Base-by-base conservation (phyloP, 2,329 filamentous ascomycete genomes). In the Penicillium sp. region DNA sequence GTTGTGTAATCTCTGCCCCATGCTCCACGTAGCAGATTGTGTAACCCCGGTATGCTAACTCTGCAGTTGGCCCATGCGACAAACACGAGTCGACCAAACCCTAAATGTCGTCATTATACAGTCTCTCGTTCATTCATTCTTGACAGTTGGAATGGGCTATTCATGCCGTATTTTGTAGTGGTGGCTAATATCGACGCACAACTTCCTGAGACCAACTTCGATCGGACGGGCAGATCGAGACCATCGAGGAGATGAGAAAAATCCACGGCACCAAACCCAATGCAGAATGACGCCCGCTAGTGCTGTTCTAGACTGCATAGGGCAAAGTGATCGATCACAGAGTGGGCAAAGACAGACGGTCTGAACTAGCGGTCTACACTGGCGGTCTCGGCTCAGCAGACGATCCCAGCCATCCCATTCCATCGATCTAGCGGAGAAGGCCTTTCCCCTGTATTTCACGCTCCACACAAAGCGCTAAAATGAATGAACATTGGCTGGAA, bases 281-380 rank as follows among this genome's bases (percentile, higher is more conserved):
- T 42, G 43, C 34, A 42, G 49, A 4, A 46, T 46, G 49, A 51
- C 24, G 49, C 20, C 43, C 17, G 30, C 7, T 47, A 51, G 49
- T 36, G 15, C 20, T 27, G 26, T 9, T 46, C 29, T 37, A 29
- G 47, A 20, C 15, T 20, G 42, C 42, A 36, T 9, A 27, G 21
- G n/a, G 9, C 20, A 32, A 47, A 34, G 9, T 24, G 49, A 46
- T 26, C 24, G 43, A 42, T 47, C 49, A 51, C 23, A 51, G n/a
- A 42, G 46, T 15, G 36, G 36, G n/a, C 23, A 51, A 24, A 37
- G 3, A 23, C 15, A 41, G n/a, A 32, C 24, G 26, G 33, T 26
- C 45, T 21, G 40, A 45, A 52, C 24, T 46, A 30, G 50, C 50
- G 45, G 50, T 52, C 50, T 52, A 52, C 37, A 42, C 9, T 37